phyloP scores from a whole-genome alignment of 257 asterid species.

The Echium plantagineum region DNA sequence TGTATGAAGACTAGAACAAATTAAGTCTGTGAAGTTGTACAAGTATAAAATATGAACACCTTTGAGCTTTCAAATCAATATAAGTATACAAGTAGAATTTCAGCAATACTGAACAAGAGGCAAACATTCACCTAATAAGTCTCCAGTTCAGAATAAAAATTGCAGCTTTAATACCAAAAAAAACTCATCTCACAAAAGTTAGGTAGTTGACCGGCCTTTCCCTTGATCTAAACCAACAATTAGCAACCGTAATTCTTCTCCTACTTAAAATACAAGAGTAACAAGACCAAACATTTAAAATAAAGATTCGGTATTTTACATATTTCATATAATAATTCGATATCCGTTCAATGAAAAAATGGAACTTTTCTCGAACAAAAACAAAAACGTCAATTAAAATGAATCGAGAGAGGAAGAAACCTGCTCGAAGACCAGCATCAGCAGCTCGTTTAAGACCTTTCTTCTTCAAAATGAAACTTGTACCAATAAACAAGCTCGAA shows the following conservation, averaged over 20 bases:
- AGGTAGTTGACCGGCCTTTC: background rate
- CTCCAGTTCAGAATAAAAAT: background rate
- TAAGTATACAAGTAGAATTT: background rate
- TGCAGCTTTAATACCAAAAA: background rate
- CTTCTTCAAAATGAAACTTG: conserved; percentile 86
- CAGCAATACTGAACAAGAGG: background rate
- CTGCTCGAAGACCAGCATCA: conserved; percentile 69
- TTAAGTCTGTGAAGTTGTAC: background rate
- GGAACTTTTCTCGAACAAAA: too few species aligned
- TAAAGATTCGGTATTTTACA: background rate
- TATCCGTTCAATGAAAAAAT: background rate
- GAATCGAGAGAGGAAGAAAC: conserved; percentile 10
- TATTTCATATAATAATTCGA: background rate
- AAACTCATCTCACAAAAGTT: too few species aligned
- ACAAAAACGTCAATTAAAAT: too few species aligned
- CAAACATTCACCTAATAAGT: background rate
- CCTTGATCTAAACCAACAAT: background rate
- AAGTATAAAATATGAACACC: background rate
- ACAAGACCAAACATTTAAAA: background rate
- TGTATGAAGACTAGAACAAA: background rate
- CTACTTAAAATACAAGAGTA: background rate
- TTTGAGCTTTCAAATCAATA: background rate
- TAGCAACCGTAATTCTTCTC: background rate
- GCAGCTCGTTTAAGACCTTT: conserved; percentile 88
- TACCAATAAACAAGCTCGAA: conserved; percentile 80